Conservation (phyloP, 148 eudicot species). For the Cornus suecica region DNA sequence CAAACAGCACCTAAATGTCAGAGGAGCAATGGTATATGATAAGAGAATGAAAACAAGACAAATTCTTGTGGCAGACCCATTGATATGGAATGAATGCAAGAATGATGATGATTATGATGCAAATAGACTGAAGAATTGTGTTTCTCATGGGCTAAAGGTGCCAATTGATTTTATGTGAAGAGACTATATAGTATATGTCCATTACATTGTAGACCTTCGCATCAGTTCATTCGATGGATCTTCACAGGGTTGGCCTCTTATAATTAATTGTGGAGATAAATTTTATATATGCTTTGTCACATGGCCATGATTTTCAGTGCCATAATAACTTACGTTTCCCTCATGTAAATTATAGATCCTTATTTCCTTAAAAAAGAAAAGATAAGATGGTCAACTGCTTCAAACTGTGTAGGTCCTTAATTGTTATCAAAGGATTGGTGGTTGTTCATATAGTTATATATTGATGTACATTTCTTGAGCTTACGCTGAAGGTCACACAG, state of each 20-base stretch:
- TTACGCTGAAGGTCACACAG: not conserved
- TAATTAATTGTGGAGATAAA: not conserved
- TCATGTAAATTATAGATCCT: not conserved
- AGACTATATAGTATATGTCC: no score
- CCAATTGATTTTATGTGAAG: no score
- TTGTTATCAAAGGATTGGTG: not conserved
- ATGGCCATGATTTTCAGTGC: not conserved
- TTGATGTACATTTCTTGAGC: not conserved
- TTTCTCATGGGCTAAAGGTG: no score
- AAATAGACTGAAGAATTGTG: no score
- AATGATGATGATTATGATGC: no score
- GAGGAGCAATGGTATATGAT: no score
- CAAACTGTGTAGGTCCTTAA: not conserved
- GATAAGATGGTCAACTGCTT: not conserved
- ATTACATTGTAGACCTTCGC: not conserved
- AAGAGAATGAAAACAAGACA: no score
- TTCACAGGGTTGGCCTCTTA: not conserved
- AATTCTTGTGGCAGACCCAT: no score
- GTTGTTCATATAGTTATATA: not conserved
- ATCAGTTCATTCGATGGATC: not conserved
- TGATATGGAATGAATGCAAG: no score
- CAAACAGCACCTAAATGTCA: no score
- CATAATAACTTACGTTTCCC: not conserved
- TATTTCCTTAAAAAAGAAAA: not conserved
- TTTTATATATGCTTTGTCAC: not conserved